These are phyloP conservation scores for Cardamine resedifolia DNA, from an alignment of 345 rosid genomes.

Conservation along the genomic window DNA sequence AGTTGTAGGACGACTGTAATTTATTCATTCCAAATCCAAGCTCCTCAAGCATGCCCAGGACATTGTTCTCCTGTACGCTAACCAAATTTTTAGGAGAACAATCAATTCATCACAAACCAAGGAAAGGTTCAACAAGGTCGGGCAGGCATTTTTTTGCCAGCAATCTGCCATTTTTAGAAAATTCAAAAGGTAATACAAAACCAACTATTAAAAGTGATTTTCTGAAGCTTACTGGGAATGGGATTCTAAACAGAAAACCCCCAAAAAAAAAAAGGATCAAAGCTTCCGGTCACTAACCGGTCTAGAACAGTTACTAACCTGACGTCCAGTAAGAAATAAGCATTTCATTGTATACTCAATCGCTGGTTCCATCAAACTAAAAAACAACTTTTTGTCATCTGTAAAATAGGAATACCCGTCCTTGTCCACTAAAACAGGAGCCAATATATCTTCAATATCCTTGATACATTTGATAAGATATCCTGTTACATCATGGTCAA, in stretches of 20 bases:
- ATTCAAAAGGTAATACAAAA: neutral
- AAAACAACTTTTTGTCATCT: constrained; percentile 51
- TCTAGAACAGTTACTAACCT: constrained; percentile 53
- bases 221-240: neutral
- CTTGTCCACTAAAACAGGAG: constrained; percentile 46
- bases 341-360: constrained; percentile 67
- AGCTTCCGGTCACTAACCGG: neutral
- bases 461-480: constrained; percentile 59
- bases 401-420: constrained; percentile 42
- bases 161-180: constrained; percentile 9
- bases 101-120: constrained; percentile 34
- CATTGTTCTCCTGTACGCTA: constrained; percentile 41
- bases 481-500: constrained; percentile 48
- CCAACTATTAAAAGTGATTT: neutral
- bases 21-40: constrained; percentile 65
- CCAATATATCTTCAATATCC: constrained; percentile 55
- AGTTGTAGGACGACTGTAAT: constrained; percentile 40
- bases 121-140: neutral
- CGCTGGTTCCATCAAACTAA: constrained; percentile 77
- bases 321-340: constrained; percentile 59
- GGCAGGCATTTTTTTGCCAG: neutral
- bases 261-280: neutral
- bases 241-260: neutral
- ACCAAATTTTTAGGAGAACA: constrained; percentile 43
- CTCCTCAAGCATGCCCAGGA: constrained; percentile 50